Conservation (phyloP, 352 stramenopile genomes). For the Phytophthora quininea region DNA sequence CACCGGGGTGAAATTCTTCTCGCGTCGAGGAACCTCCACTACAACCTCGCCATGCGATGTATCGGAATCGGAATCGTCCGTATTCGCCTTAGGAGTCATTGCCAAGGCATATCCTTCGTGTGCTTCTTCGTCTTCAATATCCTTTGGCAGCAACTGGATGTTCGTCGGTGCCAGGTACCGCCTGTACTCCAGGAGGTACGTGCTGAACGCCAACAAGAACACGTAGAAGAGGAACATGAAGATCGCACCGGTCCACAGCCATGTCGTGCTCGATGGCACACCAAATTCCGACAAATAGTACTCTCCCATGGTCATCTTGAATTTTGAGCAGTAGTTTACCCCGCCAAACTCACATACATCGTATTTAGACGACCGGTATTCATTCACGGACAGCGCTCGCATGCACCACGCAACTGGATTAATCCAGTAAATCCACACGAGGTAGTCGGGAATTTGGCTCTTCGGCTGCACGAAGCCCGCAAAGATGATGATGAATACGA, state of each 20-base stretch:
- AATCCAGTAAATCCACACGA: constrained; percentile 29
- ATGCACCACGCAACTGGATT: constrained; percentile 27
- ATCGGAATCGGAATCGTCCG: neutral
- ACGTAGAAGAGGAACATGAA: constrained; percentile 21
- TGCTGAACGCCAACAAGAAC: constrained; percentile 23
- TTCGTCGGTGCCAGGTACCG: constrained; percentile 18
- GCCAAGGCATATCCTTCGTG: neutral
- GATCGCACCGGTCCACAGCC: constrained; percentile 19
- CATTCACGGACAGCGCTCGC: constrained; percentile 18
- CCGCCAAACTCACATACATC: constrained; percentile 17
- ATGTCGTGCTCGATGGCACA: constrained; percentile 17
- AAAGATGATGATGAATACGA: constrained; percentile 19
- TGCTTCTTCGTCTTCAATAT: neutral
- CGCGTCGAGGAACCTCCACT: neutral
- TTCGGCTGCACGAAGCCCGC: constrained; percentile 21
- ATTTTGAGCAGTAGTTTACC: constrained; percentile 20
- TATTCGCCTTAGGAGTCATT: neutral
- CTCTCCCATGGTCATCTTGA: constrained; percentile 18
- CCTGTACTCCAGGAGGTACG: constrained; percentile 29
- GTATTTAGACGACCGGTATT: constrained; percentile 22
- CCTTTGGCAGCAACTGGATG: neutral
- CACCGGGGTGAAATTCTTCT: neutral
- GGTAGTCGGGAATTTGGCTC: constrained; percentile 15
- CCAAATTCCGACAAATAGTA: constrained; percentile 20
- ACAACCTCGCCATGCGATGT: neutral